These are phyloP conservation scores for Hippophae gyantsensis DNA, from an alignment of 306 rosid genomes.

Conservation along the genomic window DNA sequence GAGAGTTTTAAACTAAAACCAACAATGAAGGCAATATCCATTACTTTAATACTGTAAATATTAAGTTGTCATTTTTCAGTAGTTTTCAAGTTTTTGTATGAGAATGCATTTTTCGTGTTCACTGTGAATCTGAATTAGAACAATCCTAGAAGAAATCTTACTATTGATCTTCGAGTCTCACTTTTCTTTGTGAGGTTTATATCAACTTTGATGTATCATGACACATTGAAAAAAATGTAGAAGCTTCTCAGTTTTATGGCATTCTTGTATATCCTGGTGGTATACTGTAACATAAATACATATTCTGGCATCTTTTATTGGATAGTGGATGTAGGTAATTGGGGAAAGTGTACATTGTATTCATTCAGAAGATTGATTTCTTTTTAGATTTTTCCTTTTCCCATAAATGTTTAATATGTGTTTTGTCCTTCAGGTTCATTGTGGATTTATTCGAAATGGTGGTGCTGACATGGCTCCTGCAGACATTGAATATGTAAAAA, in stretches of 20 bases:
- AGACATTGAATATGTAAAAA: conserved; percentile 65
- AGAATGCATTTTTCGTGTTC: not conserved
- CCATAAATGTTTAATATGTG: conserved; percentile 15
- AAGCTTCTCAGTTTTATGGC: no score
- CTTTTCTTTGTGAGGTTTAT: no score
- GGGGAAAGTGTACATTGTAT: no score
- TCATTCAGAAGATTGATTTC: no score
- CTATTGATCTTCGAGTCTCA: no score
- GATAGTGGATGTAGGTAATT: no score
- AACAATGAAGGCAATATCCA: conserved; percentile 65
- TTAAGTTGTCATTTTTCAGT: not conserved
- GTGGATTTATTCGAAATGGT: conserved; percentile 81
- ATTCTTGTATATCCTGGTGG: no score
- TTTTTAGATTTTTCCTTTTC: not conserved
- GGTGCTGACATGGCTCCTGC: conserved; percentile 76
- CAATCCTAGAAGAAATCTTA: no score
- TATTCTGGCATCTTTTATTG: no score
- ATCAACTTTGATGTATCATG: no score
- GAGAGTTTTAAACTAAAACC: conserved; percentile 65
- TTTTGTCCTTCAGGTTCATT: conserved; percentile 54
- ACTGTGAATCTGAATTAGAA: not conserved
- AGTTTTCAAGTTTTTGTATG: not conserved
- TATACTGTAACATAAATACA: no score
- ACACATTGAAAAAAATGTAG: no score
- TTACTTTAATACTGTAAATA: conserved; percentile 9